These are phyloP conservation scores for Fomitopsis betulina DNA, from an alignment of 1,284 basidiomycete genomes.

Conservation along the genomic window DNA sequence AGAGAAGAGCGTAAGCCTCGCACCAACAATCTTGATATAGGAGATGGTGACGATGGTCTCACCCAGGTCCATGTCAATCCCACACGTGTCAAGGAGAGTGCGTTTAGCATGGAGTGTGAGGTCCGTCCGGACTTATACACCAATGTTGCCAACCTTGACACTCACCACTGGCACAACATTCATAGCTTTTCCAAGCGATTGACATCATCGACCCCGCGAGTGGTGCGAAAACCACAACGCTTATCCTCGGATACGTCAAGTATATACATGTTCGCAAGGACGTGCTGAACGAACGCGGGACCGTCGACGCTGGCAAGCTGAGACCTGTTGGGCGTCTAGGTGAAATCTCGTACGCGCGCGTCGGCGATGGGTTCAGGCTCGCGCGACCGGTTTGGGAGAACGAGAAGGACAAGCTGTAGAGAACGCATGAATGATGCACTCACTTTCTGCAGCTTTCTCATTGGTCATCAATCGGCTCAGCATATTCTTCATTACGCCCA, in stretches of 20 bases:
- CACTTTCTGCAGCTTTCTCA: not conserved
- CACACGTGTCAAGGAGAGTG: conserved; percentile 66
- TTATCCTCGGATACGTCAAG: conserved; percentile 64
- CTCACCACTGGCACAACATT: too few species aligned
- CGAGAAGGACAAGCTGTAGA: not conserved
- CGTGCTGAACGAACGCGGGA: conserved; percentile 40
- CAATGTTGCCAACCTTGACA: not conserved
- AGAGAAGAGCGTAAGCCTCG: conserved; percentile 43
- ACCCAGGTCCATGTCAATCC: conserved; percentile 44
- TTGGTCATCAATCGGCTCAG: too few species aligned
- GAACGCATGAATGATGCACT: not conserved
- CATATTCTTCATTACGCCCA: too few species aligned
- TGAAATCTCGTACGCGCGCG: conserved; percentile 42
- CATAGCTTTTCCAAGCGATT: conserved; percentile 40
- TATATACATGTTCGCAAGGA: conserved; percentile 57
- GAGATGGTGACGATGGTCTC: not conserved
- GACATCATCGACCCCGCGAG: conserved; percentile 44
- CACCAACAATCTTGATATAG: not conserved
- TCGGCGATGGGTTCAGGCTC: conserved; percentile 54
- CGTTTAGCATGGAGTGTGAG: conserved; percentile 72
- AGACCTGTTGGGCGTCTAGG: conserved; percentile 61
- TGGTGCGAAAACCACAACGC: conserved; percentile 44
- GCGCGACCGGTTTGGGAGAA: conserved; percentile 49
- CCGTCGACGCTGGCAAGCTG: conserved; percentile 56
- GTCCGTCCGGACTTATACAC: conserved; percentile 25